phyloP scores from a whole-genome alignment of 345 rosid genomes.

The Barbarea vulgaris region DNA sequence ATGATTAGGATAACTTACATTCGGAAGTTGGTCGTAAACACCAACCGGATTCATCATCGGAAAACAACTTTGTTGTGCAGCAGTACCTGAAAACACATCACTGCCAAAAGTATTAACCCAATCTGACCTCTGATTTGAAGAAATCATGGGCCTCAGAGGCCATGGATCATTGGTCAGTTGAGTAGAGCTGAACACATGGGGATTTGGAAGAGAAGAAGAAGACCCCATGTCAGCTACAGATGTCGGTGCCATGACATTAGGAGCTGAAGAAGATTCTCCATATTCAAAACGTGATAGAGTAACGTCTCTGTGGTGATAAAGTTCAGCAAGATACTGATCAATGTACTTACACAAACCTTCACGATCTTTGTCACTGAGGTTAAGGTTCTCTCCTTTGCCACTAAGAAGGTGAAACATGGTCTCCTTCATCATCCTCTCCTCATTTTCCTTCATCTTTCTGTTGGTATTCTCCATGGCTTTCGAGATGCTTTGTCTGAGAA shows the following conservation, averaged over 20 bases:
- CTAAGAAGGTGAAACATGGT: slow-evolving; percentile 18
- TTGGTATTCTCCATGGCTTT: slow-evolving; percentile 11
- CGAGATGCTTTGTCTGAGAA: slow-evolving; percentile 33
- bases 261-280: slow-evolving; percentile 32
- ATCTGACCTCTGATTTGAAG: not conserved
- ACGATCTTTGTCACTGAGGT: not conserved
- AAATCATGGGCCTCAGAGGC: not conserved
- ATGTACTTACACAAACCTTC: slow-evolving; percentile 13
- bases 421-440: slow-evolving; percentile 22
- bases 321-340: slow-evolving; percentile 8
- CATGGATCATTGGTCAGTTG: not conserved
- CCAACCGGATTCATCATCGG: slow-evolving; percentile 1
- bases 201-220: not conserved
- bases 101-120: not conserved
- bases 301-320: not conserved
- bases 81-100: not conserved
- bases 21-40: not conserved
- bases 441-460: slow-evolving; percentile 27
- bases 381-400: not conserved
- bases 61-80: slow-evolving; percentile 8
- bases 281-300: not conserved
- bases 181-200: slow-evolving; percentile 14
- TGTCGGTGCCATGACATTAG: not conserved
- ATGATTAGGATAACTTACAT: not conserved
- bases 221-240: slow-evolving; percentile 9